Percentiles rank a stretch among this genome's conserved stretches.
Evolutionary conservation across 495 filamentous ascomycete genomes (phyloP).

Genomic region (Neurospora hispaniola): DNA sequence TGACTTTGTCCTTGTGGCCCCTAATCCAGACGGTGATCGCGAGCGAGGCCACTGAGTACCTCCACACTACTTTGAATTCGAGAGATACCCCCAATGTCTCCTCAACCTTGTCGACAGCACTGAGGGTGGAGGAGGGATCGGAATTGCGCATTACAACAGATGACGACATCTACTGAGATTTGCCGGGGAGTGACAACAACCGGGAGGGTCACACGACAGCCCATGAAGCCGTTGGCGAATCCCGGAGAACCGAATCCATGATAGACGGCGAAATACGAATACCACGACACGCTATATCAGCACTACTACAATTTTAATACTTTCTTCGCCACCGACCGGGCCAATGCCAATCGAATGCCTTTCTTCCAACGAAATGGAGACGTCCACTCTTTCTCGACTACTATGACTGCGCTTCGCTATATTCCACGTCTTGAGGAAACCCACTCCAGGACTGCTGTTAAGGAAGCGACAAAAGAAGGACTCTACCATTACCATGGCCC

Average conservation of each 20-base stretch:
- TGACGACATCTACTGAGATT: not conserved
- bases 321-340: not conserved
- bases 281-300: not conserved
- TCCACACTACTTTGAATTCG: not conserved
- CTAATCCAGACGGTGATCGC: slow-evolving; percentile 27
- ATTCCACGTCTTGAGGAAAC: not conserved
- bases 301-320: not conserved
- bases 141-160: not conserved
- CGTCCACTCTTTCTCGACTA: not conserved
- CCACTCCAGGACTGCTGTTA: not conserved
- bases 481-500: not conserved
- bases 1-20: slow-evolving; percentile 24
- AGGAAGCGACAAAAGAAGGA: not conserved
- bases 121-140: not conserved
- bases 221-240: not conserved
- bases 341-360: not conserved
- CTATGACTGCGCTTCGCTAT: not conserved
- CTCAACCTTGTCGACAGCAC: not conserved
- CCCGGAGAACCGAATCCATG: not conserved
- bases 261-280: not conserved
- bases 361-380: not conserved
- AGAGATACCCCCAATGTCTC: not conserved
- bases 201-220: not conserved
- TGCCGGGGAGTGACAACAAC: not conserved
- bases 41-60: slow-evolving; percentile 20